Evolutionary conservation across 2,329 filamentous ascomycete genomes (phyloP).

Genomic region (Dendryphion nanum): DNA sequence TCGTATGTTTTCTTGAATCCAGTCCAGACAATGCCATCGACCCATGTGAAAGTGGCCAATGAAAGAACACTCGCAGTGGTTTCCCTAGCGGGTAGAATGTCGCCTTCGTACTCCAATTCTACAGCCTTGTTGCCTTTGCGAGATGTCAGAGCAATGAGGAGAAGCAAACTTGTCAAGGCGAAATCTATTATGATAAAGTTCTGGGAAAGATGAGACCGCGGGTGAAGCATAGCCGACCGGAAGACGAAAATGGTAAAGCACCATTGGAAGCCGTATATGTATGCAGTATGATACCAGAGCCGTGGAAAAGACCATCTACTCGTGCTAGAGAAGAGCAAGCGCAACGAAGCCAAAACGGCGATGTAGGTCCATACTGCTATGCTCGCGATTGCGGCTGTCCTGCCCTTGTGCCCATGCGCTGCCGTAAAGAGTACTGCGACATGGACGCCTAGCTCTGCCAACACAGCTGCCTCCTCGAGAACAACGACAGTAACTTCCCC

Average conservation of each 20-base stretch:
- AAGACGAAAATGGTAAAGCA: constrained; percentile 73
- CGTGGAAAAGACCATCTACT: constrained; percentile 66
- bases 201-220: constrained; percentile 61
- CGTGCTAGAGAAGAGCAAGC: constrained; percentile 62
- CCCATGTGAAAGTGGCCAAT: constrained; percentile 83
- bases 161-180: constrained; percentile 68
- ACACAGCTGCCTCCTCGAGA: constrained; percentile 72
- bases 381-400: constrained; percentile 62
- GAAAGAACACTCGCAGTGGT: constrained; percentile 87
- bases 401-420: constrained; percentile 59
- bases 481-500: constrained; percentile 69
- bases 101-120: constrained; percentile 82
- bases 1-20: constrained; percentile 85
- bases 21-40: constrained; percentile 83
- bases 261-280: constrained; percentile 82
- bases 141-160: constrained; percentile 73
- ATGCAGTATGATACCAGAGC: constrained; percentile 90
- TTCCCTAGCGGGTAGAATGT: constrained; percentile 82
- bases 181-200: constrained; percentile 73
- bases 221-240: constrained; percentile 80
- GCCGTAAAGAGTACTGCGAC: constrained; percentile 61
- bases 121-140: constrained; percentile 91
- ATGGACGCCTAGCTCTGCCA: constrained; percentile 70
- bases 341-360: constrained; percentile 67
- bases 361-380: constrained; percentile 80